A percentile compares a stretch with the other conserved stretches of the same genome.
Conservation (phyloP, 345 rosid species). For the Chamaenerion angustifolium region DNA sequence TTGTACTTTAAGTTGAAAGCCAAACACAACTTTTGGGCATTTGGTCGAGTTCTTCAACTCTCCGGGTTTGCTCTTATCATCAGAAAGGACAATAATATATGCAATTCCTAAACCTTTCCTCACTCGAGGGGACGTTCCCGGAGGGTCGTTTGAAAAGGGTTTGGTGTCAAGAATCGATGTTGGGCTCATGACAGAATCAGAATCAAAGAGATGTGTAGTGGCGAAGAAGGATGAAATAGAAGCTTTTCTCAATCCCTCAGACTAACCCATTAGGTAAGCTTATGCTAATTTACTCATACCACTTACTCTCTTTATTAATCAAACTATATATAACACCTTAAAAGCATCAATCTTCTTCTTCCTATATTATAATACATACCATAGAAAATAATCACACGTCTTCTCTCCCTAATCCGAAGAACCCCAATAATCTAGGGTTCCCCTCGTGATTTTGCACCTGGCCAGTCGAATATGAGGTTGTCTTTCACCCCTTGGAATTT, state of each 20-base stretch:
- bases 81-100: constrained; percentile 37
- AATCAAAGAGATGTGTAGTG: constrained; percentile 5
- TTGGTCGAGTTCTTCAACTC: constrained; percentile 34
- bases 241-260: constrained; percentile 20
- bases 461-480: no score
- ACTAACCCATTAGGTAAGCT: constrained; percentile 54
- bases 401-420: no score
- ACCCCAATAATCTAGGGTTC: constrained; percentile 11
- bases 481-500: no score
- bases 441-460: no score
- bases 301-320: constrained; percentile 24
- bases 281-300: constrained; percentile 14
- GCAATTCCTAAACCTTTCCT: no score
- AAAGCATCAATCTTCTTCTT: no score
- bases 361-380: no score
- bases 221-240: constrained; percentile 53
- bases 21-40: constrained; percentile 46
- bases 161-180: constrained; percentile 73
- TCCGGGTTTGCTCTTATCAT: constrained; percentile 21
- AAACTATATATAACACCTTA: constrained; percentile 7
- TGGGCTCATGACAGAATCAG: constrained; percentile 9
- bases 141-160: constrained; percentile 53
- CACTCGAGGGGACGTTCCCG: no score
- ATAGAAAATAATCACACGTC: no score
- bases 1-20: constrained; percentile 73